These are phyloP conservation scores for Cyphellophora europaea DNA, from an alignment of 2,329 filamentous ascomycete species.

Conservation along the genomic window DNA sequence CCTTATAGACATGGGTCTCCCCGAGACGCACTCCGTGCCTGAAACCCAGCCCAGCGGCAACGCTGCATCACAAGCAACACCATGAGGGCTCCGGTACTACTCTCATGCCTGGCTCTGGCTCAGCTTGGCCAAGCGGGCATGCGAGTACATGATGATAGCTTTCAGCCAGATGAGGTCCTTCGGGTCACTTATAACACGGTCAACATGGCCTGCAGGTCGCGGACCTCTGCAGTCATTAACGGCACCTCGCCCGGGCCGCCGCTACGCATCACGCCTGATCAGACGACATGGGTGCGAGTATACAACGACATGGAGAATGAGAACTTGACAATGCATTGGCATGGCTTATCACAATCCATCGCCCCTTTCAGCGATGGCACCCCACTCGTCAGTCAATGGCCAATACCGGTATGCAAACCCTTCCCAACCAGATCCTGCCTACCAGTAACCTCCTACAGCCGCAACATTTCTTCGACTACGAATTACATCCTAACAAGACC, in stretches of 20 bases:
- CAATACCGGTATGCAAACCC: no score
- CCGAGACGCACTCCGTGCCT: no score
- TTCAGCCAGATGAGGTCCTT: background rate
- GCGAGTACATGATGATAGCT: background rate
- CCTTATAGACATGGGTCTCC: no score
- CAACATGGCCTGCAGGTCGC: constrained; percentile 28
- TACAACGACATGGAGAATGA: constrained; percentile 45
- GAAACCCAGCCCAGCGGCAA: no score
- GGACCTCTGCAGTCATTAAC: constrained; percentile 42
- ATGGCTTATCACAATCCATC: constrained; percentile 51
- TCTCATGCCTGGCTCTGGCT: background rate
- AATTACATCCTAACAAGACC: constrained; percentile 42
- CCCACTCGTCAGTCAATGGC: constrained; percentile 54
- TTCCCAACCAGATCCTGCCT: no score
- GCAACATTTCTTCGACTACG: constrained; percentile 57
- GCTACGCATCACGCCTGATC: constrained; percentile 34
- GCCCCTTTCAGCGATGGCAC: constrained; percentile 58
- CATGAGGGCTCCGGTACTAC: no score
- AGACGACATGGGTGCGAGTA: constrained; percentile 46
- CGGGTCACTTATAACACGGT: background rate
- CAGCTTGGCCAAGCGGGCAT: background rate
- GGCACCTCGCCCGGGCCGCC: constrained; percentile 43
- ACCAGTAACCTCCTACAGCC: no score
- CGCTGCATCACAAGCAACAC: no score
- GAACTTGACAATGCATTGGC: constrained; percentile 59